These are phyloP conservation scores for Dactylellina sp. DNA, from an alignment of 2,329 filamentous ascomycete species.

Conservation along the genomic window DNA sequence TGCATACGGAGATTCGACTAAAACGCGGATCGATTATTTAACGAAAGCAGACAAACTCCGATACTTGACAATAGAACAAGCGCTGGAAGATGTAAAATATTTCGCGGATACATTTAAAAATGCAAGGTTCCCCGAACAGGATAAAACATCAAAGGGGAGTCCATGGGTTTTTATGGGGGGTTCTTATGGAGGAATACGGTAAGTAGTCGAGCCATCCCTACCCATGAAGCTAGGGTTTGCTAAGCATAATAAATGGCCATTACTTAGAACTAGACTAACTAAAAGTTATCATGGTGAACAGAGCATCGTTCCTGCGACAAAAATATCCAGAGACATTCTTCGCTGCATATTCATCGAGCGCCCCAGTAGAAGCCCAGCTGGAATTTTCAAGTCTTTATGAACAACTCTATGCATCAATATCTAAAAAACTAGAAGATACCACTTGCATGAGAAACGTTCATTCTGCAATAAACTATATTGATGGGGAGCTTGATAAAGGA, in stretches of 20 bases:
- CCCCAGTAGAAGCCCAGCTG: slow-evolving; percentile 66
- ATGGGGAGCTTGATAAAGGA: slow-evolving; percentile 64
- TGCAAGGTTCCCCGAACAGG: slow-evolving; percentile 61
- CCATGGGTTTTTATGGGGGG: slow-evolving; percentile 67
- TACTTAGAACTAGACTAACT: neutral
- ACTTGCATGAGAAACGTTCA: slow-evolving; percentile 66
- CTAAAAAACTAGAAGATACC: slow-evolving; percentile 63
- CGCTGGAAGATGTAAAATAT: slow-evolving; percentile 65
- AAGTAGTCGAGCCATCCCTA: neutral
- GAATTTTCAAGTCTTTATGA: slow-evolving; percentile 69
- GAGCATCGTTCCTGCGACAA: slow-evolving; percentile 30
- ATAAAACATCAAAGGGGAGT: slow-evolving; percentile 64
- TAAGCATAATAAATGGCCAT: neutral
- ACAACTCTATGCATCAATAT: slow-evolving; percentile 67
- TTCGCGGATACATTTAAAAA: slow-evolving; percentile 65
- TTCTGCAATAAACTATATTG: slow-evolving; percentile 66
- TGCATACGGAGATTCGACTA: slow-evolving; percentile 63
- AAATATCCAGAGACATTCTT: slow-evolving; percentile 64
- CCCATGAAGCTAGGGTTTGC: neutral
- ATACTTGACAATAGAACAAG: slow-evolving; percentile 65
- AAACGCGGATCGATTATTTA: slow-evolving; percentile 62
- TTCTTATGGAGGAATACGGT: slow-evolving; percentile 65
- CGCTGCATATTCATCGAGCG: slow-evolving; percentile 64
- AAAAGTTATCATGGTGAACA: neutral
- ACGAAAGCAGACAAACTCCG: slow-evolving; percentile 64